These are phyloP conservation scores for Chloranthus sessilifolius DNA, from an alignment of 164 flowering plant species.

Conservation along the genomic window DNA sequence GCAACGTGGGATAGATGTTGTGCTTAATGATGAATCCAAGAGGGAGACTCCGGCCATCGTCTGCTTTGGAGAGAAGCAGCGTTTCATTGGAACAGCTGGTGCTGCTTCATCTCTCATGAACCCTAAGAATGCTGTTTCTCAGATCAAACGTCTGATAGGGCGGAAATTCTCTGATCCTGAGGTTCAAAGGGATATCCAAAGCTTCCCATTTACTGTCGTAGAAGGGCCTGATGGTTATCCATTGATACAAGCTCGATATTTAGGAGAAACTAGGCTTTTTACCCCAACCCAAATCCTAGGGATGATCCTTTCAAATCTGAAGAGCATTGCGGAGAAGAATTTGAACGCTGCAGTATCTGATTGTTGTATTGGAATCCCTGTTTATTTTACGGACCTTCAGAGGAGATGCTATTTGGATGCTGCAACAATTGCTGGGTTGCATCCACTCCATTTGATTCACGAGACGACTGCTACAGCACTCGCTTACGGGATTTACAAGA, in stretches of 20 bases:
- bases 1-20: conserved; percentile 93
- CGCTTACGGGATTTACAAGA: conserved; percentile 92
- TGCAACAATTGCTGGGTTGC: conserved; percentile 85
- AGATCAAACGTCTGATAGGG: conserved; percentile 78
- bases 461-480: conserved; percentile 90
- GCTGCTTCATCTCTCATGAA: conserved; percentile 87
- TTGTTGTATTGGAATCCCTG: conserved; percentile 91
- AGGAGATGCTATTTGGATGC: conserved; percentile 91
- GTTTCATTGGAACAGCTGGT: conserved; percentile 92
- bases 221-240: conserved; percentile 97
- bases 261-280: conserved; percentile 63
- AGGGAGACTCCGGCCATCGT: conserved; percentile 95
- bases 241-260: conserved; percentile 60
- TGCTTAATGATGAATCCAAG: conserved; percentile 93
- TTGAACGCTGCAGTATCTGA: conserved; percentile 92
- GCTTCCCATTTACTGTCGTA: conserved; percentile 65
- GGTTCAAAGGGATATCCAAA: conserved; percentile 65
- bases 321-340: conserved; percentile 86
- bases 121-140: conserved; percentile 78
- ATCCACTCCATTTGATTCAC: conserved; percentile 69
- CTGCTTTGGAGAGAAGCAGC: conserved; percentile 90
- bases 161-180: conserved; percentile 74
- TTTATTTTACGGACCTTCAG: conserved; percentile 86
- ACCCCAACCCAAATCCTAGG: conserved; percentile 84
- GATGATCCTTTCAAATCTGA: conserved; percentile 80